Base-by-base conservation (phyloP, 345 rosid genomes). In the Eucalyptus coolabah region DNA sequence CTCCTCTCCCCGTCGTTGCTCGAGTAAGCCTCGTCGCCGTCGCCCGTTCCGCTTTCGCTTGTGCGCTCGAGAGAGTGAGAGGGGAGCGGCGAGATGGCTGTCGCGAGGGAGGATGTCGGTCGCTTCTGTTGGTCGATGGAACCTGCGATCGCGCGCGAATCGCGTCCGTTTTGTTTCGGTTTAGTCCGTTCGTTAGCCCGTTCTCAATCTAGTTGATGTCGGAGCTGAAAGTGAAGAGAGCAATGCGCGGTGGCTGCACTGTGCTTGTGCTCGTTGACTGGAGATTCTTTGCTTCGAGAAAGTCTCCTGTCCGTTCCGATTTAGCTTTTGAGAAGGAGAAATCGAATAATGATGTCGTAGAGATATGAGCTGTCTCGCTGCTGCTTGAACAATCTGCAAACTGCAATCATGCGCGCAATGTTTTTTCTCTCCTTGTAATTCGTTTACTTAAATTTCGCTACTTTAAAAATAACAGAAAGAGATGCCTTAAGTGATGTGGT, bases 1-100 rank as follows among this genome's bases (percentile, higher is more conserved):
- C 96, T 97, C 87, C 97, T 98, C 89, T 96, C 89, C 87, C 99
- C 99, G 90, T 96, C 99, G 87, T 91, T 98, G 90, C 98, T 98
- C 89, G 99, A 96, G 99, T 98, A 94, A 85, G 89, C 37, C 17
- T 87, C 80, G 90, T n/a, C 26, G 26, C 24, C n/a, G 8, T 81
- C 59, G 37, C 26, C 45, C 9, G 69, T 47, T 56, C 23, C 42
- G 80, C 42, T 9, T n/a, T 4, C 42, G 40, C 23, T 8, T 32
- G 80, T 69, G 19, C 42, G 85, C 9, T 34, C 82, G 85, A 77
- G 47, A 12, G 19, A 77, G 83, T 69, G 82, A 53, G 50, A 37
- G 32, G 85, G 88, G 30, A 50, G 42, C 32, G 77, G 51, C 63
- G 81, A 88, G 24, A 26, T 17, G 2, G 44, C 1, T 26, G 50